These are phyloP conservation scores for Aurantiochytrium sp. DNA, from an alignment of 108 stramenopile genomes.

Conservation along the genomic window DNA sequence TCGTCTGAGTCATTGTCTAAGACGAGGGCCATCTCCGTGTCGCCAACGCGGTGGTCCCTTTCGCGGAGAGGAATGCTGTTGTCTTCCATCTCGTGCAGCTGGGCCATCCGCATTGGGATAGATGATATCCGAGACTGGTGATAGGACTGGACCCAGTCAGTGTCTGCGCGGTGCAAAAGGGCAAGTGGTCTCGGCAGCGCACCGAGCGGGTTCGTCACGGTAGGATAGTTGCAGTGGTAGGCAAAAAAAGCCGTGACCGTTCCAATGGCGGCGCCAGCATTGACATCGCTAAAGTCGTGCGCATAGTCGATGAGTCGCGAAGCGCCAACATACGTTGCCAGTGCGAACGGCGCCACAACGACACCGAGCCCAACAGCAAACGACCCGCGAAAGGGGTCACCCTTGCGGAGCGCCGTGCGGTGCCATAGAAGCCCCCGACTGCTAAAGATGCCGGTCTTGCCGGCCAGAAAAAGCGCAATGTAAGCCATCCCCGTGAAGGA, in stretches of 20 bases:
- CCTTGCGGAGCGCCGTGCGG: background rate
- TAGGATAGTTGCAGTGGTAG: background rate
- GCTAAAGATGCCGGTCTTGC: background rate
- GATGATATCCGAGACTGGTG: background rate
- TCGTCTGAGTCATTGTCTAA: too few species aligned
- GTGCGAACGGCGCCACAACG: background rate
- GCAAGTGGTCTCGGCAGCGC: background rate
- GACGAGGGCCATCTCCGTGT: too few species aligned
- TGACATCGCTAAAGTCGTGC: constrained; percentile 4
- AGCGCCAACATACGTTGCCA: background rate
- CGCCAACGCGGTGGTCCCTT: too few species aligned
- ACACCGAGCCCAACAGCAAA: background rate
- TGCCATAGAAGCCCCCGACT: background rate
- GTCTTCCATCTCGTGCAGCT: too few species aligned
- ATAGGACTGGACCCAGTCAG: background rate
- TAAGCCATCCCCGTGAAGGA: background rate
- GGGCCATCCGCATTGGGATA: too few species aligned
- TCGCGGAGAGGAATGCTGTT: too few species aligned
- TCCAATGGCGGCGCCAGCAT: background rate
- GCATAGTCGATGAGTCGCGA: constrained; percentile 1
- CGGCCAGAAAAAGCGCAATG: background rate
- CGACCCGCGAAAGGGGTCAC: background rate
- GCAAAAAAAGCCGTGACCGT: background rate
- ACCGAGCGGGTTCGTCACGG: background rate
- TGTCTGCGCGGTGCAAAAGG: background rate